Conservation (phyloP, 225 moss, liverwort and hornwort species). For the Pseudoscleropodium purum region DNA sequence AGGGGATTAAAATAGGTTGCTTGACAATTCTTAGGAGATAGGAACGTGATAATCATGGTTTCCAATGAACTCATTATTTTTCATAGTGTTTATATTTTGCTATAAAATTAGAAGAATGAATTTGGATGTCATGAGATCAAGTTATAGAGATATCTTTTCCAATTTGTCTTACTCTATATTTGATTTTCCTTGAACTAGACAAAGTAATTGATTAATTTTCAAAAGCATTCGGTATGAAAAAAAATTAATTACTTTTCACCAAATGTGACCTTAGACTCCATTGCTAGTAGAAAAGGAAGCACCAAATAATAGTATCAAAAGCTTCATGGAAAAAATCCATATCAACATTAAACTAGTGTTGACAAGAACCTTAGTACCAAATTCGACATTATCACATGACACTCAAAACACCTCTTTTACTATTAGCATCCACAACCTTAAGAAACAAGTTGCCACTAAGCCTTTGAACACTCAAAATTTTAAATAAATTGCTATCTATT, state of each 20-base stretch:
- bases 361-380: too few relatives aligned
- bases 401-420: neutral
- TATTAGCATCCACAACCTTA: neutral
- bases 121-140: neutral
- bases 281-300: too few relatives aligned
- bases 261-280: neutral
- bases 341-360: neutral
- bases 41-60: too few relatives aligned
- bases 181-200: neutral
- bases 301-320: neutral
- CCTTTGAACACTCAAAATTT: neutral
- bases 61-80: neutral
- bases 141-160: neutral
- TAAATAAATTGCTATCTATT: neutral
- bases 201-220: neutral
- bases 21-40: too few relatives aligned
- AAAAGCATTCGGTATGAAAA: neutral
- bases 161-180: neutral
- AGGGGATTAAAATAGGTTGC: too few relatives aligned
- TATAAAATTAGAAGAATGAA: neutral
- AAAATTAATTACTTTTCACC: neutral
- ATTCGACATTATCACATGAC: neutral
- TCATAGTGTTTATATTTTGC: accelerated
- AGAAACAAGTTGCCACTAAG: neutral
- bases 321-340: neutral